Evolutionary conservation across 202 grass and related monocot species (phyloP), one percentile per base, ranked within the genome.

Genomic region (Setaria viridis): DNA sequence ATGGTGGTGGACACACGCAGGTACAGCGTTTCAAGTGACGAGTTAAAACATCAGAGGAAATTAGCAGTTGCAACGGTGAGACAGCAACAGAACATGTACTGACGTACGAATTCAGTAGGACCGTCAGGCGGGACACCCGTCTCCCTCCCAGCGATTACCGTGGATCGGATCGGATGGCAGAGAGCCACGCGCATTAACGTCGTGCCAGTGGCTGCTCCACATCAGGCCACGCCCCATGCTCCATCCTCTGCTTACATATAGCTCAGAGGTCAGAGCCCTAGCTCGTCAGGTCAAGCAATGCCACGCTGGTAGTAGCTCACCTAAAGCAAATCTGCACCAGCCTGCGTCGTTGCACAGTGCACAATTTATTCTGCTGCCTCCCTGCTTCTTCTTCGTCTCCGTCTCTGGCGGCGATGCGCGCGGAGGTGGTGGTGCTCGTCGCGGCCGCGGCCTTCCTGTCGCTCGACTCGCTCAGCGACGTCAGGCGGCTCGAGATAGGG

Each of bases 401-500:
- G 1, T 45, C 41, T 30, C 69, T 15, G 1, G 10, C 21, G 69
- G 0, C 3, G 54, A 78, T 78, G 75, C 55, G 75, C 39, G 3
- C 51, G 45, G 41, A 10, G 25, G 2, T 32, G 45, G 3, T 77
- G 45, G 64, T 7, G 25, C 11, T 87, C 7, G 89, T 37, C 9
- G 41, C 30, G 20, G 49, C 82, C 21, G 34, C 62, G 67, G 3
- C 63, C 8, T 54, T 89, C 15, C 62, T 89, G 25, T 25, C 74
- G 6, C 39, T 48, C 62, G 70, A 71, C 64, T 54, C 47, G 46
- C 47, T 33, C 25, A 10, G 54, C 58, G 89, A 86, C 69, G 74
- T 64, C 17, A 39, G 62, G 74, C 0, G 49, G 20, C 29, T 82
- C 60, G 72, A 88, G 79, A 30, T 89, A 53, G 45, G 54, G 11